These are phyloP conservation scores for Ceratocystis alfenasii DNA, from an alignment of 2,329 filamentous ascomycete genomes.

Conservation along the genomic window DNA sequence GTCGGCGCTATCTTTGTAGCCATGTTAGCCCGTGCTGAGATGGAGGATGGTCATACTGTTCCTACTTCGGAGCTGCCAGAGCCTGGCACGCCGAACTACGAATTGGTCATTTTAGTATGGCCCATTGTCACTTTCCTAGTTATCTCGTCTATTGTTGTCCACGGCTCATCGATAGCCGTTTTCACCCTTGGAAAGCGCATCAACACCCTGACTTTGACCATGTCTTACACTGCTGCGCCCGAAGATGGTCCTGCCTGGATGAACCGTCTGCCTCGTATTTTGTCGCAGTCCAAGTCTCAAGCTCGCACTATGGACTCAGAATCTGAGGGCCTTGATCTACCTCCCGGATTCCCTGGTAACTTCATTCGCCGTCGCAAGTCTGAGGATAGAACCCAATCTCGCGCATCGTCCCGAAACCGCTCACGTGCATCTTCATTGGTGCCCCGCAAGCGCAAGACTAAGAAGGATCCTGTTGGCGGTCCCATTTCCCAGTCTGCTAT, in stretches of 20 bases:
- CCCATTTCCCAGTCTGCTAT: conserved; percentile 87
- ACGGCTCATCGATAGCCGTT: conserved; percentile 95
- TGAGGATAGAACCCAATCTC: conserved; percentile 19
- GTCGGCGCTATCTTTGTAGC: conserved; percentile 94
- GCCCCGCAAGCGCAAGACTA: conserved; percentile 50
- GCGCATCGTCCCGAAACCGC: conserved; percentile 15
- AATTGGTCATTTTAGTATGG: conserved; percentile 79
- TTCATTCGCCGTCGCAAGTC: conserved; percentile 57
- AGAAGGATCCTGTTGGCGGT: conserved; percentile 61
- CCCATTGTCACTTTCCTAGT: conserved; percentile 91
- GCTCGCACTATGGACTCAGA: conserved; percentile 79
- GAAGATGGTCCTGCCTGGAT: conserved; percentile 91
- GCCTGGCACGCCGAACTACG: conserved; percentile 44
- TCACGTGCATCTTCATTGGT: conserved; percentile 30
- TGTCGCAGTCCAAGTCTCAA: conserved; percentile 61
- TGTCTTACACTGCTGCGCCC: conserved; percentile 86
- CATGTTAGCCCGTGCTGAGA: conserved; percentile 82
- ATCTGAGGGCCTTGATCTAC: conserved; percentile 46
- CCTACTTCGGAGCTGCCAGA: conserved; percentile 54
- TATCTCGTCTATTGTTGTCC: conserved; percentile 84
- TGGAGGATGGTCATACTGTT: conserved; percentile 65
- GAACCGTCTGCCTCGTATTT: conserved; percentile 69
- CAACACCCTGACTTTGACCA: conserved; percentile 86
- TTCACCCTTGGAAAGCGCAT: conserved; percentile 97
- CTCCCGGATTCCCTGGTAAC: conserved; percentile 58